These are phyloP conservation scores for Coelastrella sp. DNA, from an alignment of 139 green algal genomes.

Conservation along the genomic window DNA sequence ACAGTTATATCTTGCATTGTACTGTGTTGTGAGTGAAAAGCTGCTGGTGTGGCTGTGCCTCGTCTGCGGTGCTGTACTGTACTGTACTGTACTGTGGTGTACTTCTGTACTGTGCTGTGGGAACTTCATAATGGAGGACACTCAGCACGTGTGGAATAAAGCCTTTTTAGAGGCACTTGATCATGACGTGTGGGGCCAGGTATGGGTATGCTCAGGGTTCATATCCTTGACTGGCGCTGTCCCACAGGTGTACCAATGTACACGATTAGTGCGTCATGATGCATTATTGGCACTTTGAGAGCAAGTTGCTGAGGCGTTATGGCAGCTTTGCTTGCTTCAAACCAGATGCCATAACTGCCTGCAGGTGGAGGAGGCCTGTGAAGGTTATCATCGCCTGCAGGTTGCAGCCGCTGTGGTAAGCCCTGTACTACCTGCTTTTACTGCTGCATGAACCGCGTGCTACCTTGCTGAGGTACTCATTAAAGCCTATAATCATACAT, in stretches of 20 bases:
- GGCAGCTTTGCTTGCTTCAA: no score
- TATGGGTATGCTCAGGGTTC: background rate
- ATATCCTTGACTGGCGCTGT: no score
- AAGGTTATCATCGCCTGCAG: conserved; percentile 65
- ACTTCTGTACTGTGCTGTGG: no score
- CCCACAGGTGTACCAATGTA: no score
- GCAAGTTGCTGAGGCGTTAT: no score
- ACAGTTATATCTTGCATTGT: no score
- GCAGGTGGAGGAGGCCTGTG: conserved; percentile 66
- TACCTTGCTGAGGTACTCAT: no score
- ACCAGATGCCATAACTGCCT: background rate
- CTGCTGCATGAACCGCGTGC: background rate
- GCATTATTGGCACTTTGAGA: no score
- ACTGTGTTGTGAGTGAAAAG: no score
- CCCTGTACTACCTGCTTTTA: background rate
- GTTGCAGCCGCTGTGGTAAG: conserved; percentile 63
- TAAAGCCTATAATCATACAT: no score
- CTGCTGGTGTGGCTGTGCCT: no score
- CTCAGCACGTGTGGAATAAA: conserved; percentile 22
- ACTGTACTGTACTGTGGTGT: background rate
- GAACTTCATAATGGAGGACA: conserved; percentile 45
- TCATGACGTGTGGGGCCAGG: conserved; percentile 69
- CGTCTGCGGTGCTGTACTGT: background rate
- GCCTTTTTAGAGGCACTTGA: conserved; percentile 66
- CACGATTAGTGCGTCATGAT: background rate